These are phyloP conservation scores for Pseudoturritis turrita DNA, from an alignment of 345 rosid genomes.

Conservation along the genomic window DNA sequence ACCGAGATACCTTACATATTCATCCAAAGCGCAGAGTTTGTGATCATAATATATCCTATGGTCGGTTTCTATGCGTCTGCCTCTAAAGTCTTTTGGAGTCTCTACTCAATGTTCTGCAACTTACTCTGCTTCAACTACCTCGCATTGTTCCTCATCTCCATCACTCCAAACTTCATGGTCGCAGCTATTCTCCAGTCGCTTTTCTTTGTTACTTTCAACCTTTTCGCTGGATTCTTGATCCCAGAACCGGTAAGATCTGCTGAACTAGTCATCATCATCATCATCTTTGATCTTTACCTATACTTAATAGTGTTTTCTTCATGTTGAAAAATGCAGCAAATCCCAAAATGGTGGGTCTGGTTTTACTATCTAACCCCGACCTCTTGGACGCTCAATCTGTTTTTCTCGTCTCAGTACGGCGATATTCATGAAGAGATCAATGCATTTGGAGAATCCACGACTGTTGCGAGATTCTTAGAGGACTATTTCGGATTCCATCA, in stretches of 20 bases:
- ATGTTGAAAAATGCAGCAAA: constrained; percentile 41
- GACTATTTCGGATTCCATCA: constrained; percentile 57
- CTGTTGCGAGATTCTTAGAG: constrained; percentile 41
- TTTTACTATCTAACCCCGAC: constrained; percentile 57
- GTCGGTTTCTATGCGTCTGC: constrained; percentile 52
- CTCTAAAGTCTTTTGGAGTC: constrained; percentile 58
- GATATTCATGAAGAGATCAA: constrained; percentile 41
- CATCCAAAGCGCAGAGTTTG: constrained; percentile 37
- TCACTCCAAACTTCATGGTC: constrained; percentile 58
- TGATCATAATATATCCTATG: constrained; percentile 60
- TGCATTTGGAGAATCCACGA: constrained; percentile 44
- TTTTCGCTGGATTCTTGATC: constrained; percentile 67
- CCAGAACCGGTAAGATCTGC: constrained; percentile 57
- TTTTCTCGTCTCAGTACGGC: constrained; percentile 75
- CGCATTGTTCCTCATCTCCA: constrained; percentile 57
- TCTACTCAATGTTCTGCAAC: constrained; percentile 55
- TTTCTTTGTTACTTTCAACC: constrained; percentile 41
- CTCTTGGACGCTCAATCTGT: constrained; percentile 60
- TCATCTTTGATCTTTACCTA: background rate
- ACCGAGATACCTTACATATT: constrained; percentile 69
- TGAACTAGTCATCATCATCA: background rate
- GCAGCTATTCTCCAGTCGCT: constrained; percentile 47
- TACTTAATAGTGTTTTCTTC: background rate
- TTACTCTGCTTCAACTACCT: constrained; percentile 54
- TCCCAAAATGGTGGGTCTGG: constrained; percentile 93